Evolutionary conservation across 768 basidiomycete species (phyloP).

Genomic region (Kwoniella dejecticola): DNA sequence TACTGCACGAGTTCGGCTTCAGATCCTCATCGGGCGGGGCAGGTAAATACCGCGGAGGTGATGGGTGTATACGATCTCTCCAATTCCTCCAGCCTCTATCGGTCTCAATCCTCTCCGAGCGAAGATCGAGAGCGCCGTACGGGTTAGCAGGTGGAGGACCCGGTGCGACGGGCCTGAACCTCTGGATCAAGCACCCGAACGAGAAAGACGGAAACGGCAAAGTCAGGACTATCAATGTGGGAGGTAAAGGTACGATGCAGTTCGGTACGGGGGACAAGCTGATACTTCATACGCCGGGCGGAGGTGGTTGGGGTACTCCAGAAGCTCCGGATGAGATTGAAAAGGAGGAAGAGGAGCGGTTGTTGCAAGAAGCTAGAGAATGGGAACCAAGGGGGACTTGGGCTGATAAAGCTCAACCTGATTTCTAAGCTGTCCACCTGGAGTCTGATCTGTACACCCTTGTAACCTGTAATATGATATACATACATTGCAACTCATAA

Average conservation of each 20-base stretch:
- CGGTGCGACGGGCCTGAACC: slow-evolving; percentile 22
- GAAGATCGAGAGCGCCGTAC: slow-evolving; percentile 42
- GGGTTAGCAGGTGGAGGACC: slow-evolving; percentile 58
- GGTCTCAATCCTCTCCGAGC: slow-evolving; percentile 39
- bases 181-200: slow-evolving; percentile 23
- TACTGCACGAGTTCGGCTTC: slow-evolving; percentile 70
- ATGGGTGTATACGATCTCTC: slow-evolving; percentile 45
- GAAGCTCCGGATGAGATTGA: slow-evolving; percentile 35
- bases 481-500: too few species aligned
- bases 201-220: slow-evolving; percentile 10
- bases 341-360: slow-evolving; percentile 29
- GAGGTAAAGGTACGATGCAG: slow-evolving; percentile 28
- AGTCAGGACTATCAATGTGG: slow-evolving; percentile 25
- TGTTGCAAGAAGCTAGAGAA: slow-evolving; percentile 20
- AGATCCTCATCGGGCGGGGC: slow-evolving; percentile 43
- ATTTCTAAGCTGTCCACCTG: too few species aligned
- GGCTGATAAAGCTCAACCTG: slow-evolving; percentile 51
- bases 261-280: slow-evolving; percentile 17
- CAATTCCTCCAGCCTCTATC: slow-evolving; percentile 41
- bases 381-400: slow-evolving; percentile 54
- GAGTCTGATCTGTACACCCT: too few species aligned
- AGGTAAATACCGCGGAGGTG: slow-evolving; percentile 41
- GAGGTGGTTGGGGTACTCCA: slow-evolving; percentile 39
- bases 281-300: slow-evolving; percentile 39
- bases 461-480: too few species aligned